Base-by-base conservation (phyloP, 192 early-diverging fungal genomes). In the Podochytrium sp. region DNA sequence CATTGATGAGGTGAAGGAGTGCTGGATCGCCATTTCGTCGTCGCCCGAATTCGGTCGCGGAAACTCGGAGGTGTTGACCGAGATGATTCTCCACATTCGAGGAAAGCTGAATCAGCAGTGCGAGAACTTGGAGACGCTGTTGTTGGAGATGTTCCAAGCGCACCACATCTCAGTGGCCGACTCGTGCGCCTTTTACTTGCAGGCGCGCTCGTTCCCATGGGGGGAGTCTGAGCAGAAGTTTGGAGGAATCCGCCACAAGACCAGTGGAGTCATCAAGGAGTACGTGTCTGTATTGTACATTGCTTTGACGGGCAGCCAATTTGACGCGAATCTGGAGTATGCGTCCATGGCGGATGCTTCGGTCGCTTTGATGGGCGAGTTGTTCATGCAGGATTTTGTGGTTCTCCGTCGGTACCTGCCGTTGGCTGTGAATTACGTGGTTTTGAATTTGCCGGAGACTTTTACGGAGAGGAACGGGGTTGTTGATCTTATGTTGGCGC, bases 351-450 rank as follows among this genome's bases (percentile, higher is more conserved):
- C 76, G 30, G 55, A 71, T 6, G 73, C 74, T 29, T 47, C 81
- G 23, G 74, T 75, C 10, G 66, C 78, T 27, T 27, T 85, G 56
- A 50, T 81, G 20, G 61, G 71, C 1, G 78, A 85, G 38, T 41
- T 85, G 18, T 55, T 84, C 18, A 55, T 80, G 10, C 84, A 85
- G 14, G 75, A 81, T 23, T 81, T 75, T 58, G 65, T 39, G 16
- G 65, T 40, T 16, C 60, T 85, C 12, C 50, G 71, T n/a, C 34
- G 65, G 18, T 76, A 85, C 60, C 52, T 85, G 14, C 72, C 84
- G 1, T 58, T 80, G 2, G 51, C 84, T 25, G 29, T 85, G 49
- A 85, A 82, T 57, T 85, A 83, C 69, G 56, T 82, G 10, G 23
- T 82, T 25, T 40, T 85, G 38, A 52, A 84, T 40, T 70, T 82